Evolutionary conservation across 2,329 filamentous ascomycete species (phyloP).

Genomic region (Neophaeococcomyces aloes): DNA sequence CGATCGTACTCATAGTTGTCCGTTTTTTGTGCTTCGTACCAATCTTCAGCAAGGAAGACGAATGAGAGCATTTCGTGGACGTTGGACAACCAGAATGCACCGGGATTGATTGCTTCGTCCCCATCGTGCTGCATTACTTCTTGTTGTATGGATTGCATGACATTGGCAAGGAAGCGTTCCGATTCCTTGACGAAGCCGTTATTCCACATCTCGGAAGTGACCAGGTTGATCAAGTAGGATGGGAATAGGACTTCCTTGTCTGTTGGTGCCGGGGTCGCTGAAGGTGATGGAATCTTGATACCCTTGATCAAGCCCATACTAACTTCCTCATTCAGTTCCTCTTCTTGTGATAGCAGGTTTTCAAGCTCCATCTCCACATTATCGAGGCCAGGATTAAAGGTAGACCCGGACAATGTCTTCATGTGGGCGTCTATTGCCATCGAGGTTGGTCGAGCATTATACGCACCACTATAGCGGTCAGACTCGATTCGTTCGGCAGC

Average conservation of each 20-base stretch:
- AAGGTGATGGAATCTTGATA: slow-evolving; percentile 87
- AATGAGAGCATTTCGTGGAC: slow-evolving; percentile 99
- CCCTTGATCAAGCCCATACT: slow-evolving; percentile 93
- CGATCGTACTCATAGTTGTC: slow-evolving; percentile 99
- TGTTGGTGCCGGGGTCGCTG: slow-evolving; percentile 75
- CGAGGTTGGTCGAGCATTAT: slow-evolving; percentile 89
- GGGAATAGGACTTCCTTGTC: slow-evolving; percentile 99
- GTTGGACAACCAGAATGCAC: slow-evolving; percentile 97
- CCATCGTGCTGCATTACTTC: slow-evolving; percentile 99
- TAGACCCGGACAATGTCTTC: slow-evolving; percentile 62
- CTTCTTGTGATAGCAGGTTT: slow-evolving; percentile 85
- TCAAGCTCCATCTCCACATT: slow-evolving; percentile 93
- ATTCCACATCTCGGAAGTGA: slow-evolving; percentile 99
- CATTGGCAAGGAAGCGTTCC: slow-evolving; percentile 94
- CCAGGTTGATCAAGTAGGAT: slow-evolving; percentile 95
- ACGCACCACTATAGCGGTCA: slow-evolving; percentile 83
- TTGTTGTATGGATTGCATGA: slow-evolving; percentile 99
- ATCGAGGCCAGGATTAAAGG: slow-evolving; percentile 71
- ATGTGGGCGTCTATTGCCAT: slow-evolving; percentile 71
- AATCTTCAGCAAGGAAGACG: slow-evolving; percentile 96
- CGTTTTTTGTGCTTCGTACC: slow-evolving; percentile 98
- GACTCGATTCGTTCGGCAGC: slow-evolving; percentile 65
- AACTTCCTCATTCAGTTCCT: slow-evolving; percentile 92
- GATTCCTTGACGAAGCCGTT: slow-evolving; percentile 99
- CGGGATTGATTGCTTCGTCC: slow-evolving; percentile 92